Base-by-base conservation (phyloP, 164 flowering plant species). In the Aristolochia californica region DNA sequence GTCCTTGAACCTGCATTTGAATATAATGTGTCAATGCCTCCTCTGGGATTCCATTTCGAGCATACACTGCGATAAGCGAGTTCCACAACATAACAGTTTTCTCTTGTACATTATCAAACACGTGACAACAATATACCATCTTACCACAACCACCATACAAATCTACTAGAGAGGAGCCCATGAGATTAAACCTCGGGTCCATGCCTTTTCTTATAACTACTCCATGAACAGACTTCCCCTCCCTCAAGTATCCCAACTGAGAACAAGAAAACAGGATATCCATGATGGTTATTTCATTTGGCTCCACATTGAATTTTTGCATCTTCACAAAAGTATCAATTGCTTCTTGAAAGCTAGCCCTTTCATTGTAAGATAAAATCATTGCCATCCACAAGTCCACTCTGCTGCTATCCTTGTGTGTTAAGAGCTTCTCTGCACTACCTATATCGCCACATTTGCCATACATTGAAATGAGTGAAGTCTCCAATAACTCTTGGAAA, bases 221-320 rank as follows among this genome's bases (percentile, higher is more conserved):
- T n/a, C 89, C 69, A 68, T 84, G 93, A 52, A 79, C 68, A 24
- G 95, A 84, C 63, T 64, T 82, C 47, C 91, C 95, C 60, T 71
- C 80, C 57, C 60, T 76, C 14, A 76, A 66, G 66, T 48, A 66
- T 48, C 78, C 70, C 52, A 89, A 61, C 51, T 74, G 71, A 45
- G 79, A 69, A 72, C 89, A 88, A 62, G 89, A 78, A 64, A 66
- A 60, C 16, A 86, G 38, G 57, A 84, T 60, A 61, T n/a, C n/a
- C n/a, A n/a, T n/a, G n/a, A n/a, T n/a, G n/a, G 89, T 81, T 23
- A 86, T 75, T 20, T 68, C 63, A 75, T 77, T 81, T 5, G 77
- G 75, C 52, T 72, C 78, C 20, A 63, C 75, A 22, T 64, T 51
- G 59, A 62, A 67, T 52, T 64, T 60, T 21, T 74, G 68, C 89